Evolutionary conservation across 805 yeast genomes (phyloP), one percentile per base, ranked within the genome.

Genomic region (Clavispora vitiphila): DNA sequence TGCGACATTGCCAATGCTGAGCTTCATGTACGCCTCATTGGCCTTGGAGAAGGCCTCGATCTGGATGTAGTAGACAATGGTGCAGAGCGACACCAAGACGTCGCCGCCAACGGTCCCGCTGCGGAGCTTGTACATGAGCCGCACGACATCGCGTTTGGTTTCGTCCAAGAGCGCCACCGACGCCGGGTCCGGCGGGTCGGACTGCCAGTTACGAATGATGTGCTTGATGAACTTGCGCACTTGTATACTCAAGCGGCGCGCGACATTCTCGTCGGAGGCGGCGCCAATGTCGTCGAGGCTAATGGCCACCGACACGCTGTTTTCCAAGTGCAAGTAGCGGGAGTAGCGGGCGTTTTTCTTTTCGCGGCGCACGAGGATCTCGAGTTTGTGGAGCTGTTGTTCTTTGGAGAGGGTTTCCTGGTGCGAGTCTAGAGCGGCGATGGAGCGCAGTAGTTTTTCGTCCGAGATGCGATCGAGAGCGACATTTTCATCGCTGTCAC

Each of bases 1-100:
- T 4, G 93, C 90, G 2, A 84, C 87, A 51, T 86, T 86, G 1
- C 96, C 96, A 14, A 88, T 82, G 55, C 91, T 82, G 43, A 88
- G 63, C 47, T 82, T 76, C 69, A 87, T 65, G 52, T 88, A 88
- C 20, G 80, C 69, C 53, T 86, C 86, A 44, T 76, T 76, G 4
- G 91, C 87, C 38, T 64, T 64, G 27, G 58, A 56, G 49, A 60
- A 79, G 26, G 79, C 72, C 12, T 58, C 54, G 9, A 62, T 54
- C 58, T 87, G 95, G n/a, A 85, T 41, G 51, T 81, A 72, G 48
- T 74, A 69, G 8, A 83, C 50, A 1, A 85, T 74, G 0, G 86
- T 81, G 3, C 80, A 65, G 24, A 88, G 60, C 1, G 85, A 74
- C 0, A 74, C 73, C 32, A 78, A 58, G 54, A 71, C 65, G 27